These are phyloP conservation scores for Royoungia palumana DNA, from an alignment of 768 basidiomycete genomes.

Conservation along the genomic window DNA sequence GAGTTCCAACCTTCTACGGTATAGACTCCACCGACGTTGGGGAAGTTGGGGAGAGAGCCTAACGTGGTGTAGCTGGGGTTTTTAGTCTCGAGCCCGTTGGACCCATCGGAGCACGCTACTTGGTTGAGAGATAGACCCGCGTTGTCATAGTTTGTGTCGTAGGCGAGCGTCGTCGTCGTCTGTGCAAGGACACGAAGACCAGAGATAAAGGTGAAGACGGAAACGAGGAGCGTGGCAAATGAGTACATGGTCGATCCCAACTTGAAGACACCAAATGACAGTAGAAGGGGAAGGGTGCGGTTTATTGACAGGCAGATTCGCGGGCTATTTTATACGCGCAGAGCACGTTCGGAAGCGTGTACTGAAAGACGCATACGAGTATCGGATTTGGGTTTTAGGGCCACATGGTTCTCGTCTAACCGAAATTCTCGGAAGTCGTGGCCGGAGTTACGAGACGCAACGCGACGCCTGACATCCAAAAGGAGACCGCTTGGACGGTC, in stretches of 20 bases:
- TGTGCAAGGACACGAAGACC: conserved; percentile 21
- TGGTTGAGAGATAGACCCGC: conserved; percentile 20
- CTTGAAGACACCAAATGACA: not conserved
- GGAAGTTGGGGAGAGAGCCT: conserved; percentile 36
- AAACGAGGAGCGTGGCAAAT: conserved; percentile 14
- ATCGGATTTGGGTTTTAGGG: conserved; percentile 1
- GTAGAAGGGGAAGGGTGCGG: not conserved
- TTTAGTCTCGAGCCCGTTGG: conserved; percentile 35
- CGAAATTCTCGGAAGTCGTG: not conserved
- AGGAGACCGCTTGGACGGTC: too few species aligned
- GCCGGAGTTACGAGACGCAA: conserved; percentile 2
- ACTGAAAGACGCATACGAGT: not conserved
- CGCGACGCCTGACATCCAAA: not conserved
- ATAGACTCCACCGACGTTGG: conserved; percentile 32
- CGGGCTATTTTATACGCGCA: conserved; percentile 18
- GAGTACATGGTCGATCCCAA: conserved; percentile 27
- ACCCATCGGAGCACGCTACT: conserved; percentile 39
- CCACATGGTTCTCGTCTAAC: not conserved
- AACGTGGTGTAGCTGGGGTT: conserved; percentile 31
- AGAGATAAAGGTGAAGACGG: conserved; percentile 12
- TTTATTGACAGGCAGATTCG: not conserved
- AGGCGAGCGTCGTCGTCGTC: conserved; percentile 30
- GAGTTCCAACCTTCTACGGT: conserved; percentile 24
- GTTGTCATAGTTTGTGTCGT: conserved; percentile 37
- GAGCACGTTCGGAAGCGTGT: not conserved